Conservation (phyloP, 1,139 yeast species). For the Suhomyces bribrorum region DNA sequence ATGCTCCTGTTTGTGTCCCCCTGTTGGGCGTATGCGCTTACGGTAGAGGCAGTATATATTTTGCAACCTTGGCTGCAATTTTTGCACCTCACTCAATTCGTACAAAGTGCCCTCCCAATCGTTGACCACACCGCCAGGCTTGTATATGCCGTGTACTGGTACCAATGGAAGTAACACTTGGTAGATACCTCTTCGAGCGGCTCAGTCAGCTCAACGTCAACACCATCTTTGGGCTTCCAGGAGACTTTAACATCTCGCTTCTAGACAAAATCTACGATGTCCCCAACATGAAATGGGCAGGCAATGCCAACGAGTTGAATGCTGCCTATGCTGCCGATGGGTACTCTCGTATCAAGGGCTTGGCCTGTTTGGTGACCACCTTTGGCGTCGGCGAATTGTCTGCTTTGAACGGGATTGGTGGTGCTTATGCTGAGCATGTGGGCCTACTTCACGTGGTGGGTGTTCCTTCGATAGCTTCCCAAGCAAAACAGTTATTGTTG, state of each 20-base stretch:
- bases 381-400: conserved; percentile 68
- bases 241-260: conserved; percentile 71
- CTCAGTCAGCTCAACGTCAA: conserved; percentile 58
- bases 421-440: conserved; percentile 61
- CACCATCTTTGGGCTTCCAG: conserved; percentile 79
- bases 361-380: conserved; percentile 63
- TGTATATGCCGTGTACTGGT: too few species aligned
- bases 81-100: too few species aligned
- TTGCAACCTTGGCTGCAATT: conserved; percentile 2
- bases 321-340: conserved; percentile 76
- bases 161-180: conserved; percentile 45
- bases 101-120: too few species aligned
- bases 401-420: conserved; percentile 61
- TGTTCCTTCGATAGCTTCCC: conserved; percentile 61
- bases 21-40: conserved; percentile 4
- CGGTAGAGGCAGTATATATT: not conserved
- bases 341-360: conserved; percentile 61
- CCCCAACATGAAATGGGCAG: conserved; percentile 56
- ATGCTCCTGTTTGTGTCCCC: not conserved
- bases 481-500: conserved; percentile 53
- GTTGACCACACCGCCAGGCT: not conserved
- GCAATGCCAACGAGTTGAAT: conserved; percentile 71
- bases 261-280: conserved; percentile 67
- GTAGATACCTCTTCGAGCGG: conserved; percentile 64
- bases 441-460: conserved; percentile 59